Evolutionary conservation across 2,329 filamentous ascomycete genomes (phyloP), one percentile per base, ranked within the genome.

Genomic region (Botrytis paeoniae): DNA sequence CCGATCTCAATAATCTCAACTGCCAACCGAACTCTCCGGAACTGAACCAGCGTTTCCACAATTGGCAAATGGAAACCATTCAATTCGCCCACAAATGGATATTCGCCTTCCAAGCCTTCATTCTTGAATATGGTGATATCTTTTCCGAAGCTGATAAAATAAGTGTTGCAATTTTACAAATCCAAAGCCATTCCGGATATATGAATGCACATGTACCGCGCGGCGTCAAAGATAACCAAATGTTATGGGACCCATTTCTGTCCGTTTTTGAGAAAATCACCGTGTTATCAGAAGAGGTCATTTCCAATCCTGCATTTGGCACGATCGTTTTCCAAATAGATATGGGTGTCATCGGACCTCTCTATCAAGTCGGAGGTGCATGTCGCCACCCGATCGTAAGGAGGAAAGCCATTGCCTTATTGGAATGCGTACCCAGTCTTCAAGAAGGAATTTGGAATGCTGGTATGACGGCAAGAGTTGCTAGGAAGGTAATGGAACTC

Each of bases 361-460:
- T 92, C 1, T 91, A 88, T 74, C 85, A 91, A 9, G 87, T 89
- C 25, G 89, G 87, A 12, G 89, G 87, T 16, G 89, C 89, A 77
- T 91, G 89, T 77, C 48, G 48, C 25, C 48, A 54, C 48, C 48
- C 85, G 88, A 75, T 82, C 2, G 83, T 86, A 54, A 85, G 89
- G 20, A 83, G 48, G 87, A 86, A 87, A 75, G 89, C 89, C 18
- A 89, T 91, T 69, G 85, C 87, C 76, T 82, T 92, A 18, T 80
- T 92, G 25, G 61, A 71, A 69, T 83, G 83, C 65, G 87, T 85
- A 75, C 88, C 86, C 76, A 85, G 87, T 20, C 84, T 89, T n/a
- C 84, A 89, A 64, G 89, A 92, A 80, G 89, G 87, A 41, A 89
- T 91, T 83, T 91, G 89, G 89, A 89, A 92, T 57, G 62, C 45